phyloP scores from a whole-genome alignment of 306 rosid genomes.

The Casuarina glauca region DNA sequence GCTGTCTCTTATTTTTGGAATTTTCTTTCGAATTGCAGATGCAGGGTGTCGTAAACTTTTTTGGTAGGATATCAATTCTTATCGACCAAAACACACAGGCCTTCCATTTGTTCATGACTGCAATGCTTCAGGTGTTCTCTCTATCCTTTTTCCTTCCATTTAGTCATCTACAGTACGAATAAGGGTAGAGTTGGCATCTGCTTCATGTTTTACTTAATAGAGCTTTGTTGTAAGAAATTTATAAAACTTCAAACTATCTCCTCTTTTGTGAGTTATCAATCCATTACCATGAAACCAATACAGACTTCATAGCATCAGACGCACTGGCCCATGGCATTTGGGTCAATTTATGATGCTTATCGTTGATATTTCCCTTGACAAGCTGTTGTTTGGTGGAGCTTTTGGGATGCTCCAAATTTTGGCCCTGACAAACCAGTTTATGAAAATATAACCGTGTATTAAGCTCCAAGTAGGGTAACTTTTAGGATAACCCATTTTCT shows the following conservation, averaged over 20 bases:
- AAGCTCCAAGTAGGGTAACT: neutral
- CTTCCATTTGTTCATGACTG: conserved; percentile 92
- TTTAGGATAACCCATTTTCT: neutral
- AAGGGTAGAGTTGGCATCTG: neutral
- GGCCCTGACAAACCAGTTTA: neutral
- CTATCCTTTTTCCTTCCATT: conserved; percentile 19
- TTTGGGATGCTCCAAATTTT: neutral
- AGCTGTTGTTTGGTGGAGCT: neutral
- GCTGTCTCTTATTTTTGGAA: conserved; percentile 10
- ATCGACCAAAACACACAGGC: conserved; percentile 98
- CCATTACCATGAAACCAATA: neutral
- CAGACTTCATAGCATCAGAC: neutral
- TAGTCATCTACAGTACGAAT: conserved; percentile 9
- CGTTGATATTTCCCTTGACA: neutral
- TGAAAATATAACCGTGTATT: neutral
- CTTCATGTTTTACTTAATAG: neutral
- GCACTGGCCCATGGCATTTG: neutral
- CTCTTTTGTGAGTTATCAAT: neutral
- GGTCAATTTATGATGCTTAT: neutral
- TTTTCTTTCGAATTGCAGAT: conserved; percentile 47
- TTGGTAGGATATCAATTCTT: conserved; percentile 92
- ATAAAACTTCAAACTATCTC: neutral
- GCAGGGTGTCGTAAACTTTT: conserved; percentile 91
- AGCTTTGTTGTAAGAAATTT: neutral
- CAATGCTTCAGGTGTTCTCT: conserved; percentile 84